Conservation (phyloP, 768 basidiomycete species). For the Lactifluus pinguis region DNA sequence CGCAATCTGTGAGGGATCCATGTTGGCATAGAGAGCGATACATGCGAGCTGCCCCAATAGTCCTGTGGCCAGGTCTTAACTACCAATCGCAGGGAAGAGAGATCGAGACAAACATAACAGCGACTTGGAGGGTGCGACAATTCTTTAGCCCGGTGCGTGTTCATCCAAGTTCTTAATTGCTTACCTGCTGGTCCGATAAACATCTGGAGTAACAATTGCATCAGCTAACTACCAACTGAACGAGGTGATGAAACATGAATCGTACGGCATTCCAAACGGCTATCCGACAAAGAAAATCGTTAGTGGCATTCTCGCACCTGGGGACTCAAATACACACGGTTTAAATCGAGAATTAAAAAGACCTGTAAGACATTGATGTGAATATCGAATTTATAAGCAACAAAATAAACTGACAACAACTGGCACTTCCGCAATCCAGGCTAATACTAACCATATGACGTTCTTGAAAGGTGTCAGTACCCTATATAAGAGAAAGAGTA, state of each 20-base stretch:
- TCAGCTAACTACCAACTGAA: not conserved
- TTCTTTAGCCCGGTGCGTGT: not conserved
- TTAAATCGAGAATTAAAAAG: not conserved
- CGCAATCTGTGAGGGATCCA: not conserved
- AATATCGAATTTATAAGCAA: no score
- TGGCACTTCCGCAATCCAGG: no score
- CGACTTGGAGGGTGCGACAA: not conserved
- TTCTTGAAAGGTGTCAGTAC: no score
- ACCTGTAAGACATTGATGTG: no score
- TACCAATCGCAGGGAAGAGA: not conserved
- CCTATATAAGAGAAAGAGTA: no score
- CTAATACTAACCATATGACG: no score
- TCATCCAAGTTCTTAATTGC: not conserved
- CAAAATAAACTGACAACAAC: no score
- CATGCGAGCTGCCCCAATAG: slow-evolving; percentile 2
- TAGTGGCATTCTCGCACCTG: not conserved
- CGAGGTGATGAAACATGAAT: not conserved
- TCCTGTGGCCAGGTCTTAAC: not conserved
- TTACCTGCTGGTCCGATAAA: not conserved
- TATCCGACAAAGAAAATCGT: not conserved
- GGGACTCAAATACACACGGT: not conserved
- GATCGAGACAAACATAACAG: not conserved
- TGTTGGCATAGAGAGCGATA: not conserved
- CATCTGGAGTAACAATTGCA: not conserved
- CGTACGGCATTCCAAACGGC: not conserved